A percentile compares a stretch with the other conserved stretches of the same genome.
Evolutionary conservation across 192 early-diverging fungal genomes (phyloP).

Genomic region (Coemansia sp.): DNA sequence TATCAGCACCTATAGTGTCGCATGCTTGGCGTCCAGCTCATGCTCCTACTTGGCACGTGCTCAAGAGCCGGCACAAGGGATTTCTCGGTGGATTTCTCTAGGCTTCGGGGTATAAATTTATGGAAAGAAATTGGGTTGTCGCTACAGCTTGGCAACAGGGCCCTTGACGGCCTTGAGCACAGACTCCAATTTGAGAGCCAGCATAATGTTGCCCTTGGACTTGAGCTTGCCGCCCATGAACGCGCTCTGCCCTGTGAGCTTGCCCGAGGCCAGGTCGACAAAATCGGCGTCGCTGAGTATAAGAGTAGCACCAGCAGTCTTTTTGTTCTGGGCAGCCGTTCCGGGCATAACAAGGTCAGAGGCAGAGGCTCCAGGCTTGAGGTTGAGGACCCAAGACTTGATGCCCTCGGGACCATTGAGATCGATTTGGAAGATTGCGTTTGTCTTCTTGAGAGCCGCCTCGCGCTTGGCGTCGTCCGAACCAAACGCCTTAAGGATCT

Average conservation of each 20-base stretch:
- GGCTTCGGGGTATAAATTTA: not conserved
- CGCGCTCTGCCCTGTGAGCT: conserved; percentile 85
- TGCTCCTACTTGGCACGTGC: not conserved
- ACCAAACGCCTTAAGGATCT: conserved; percentile 60
- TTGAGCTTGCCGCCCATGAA: conserved; percentile 93
- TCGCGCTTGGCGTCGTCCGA: conserved; percentile 63
- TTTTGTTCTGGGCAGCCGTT: conserved; percentile 53
- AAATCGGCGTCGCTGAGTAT: conserved; percentile 76
- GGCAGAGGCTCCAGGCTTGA: conserved; percentile 72
- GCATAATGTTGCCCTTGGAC: conserved; percentile 70
- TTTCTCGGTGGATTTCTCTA: not conserved
- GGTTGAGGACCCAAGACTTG: conserved; percentile 80
- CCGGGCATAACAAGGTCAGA: conserved; percentile 61
- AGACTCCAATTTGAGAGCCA: conserved; percentile 69
- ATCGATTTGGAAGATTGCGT: conserved; percentile 86
- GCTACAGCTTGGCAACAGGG: conserved; percentile 64
- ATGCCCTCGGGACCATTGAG: conserved; percentile 68
- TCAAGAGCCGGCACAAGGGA: not conserved
- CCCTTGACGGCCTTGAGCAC: conserved; percentile 61
- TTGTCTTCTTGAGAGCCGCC: conserved; percentile 68
- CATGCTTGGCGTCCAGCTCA: not conserved
- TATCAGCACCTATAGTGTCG: not conserved
- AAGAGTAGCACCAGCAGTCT: conserved; percentile 73
- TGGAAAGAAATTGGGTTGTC: not conserved
- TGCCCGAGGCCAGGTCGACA: conserved; percentile 78